phyloP scores from a whole-genome alignment of 2,329 filamentous ascomycete species.

The Colletotrichum phormii region DNA sequence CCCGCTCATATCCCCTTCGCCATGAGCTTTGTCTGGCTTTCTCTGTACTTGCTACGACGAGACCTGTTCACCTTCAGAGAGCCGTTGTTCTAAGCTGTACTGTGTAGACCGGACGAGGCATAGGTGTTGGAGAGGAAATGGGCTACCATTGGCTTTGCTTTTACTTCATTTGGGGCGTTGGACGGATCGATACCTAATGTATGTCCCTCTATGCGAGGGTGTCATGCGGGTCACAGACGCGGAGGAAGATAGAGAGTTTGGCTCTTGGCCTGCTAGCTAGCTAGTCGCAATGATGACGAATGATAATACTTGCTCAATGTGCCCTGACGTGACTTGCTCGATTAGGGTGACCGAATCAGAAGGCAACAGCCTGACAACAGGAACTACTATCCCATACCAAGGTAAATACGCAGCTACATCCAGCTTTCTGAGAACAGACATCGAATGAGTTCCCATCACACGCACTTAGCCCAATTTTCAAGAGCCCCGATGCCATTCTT shows the following conservation, averaged over 20 bases:
- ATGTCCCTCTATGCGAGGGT: slow-evolving; percentile 18
- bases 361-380: too few relatives aligned
- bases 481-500: too few relatives aligned
- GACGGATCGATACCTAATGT: slow-evolving; percentile 28
- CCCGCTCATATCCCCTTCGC: background rate
- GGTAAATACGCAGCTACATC: too few relatives aligned
- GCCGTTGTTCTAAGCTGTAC: background rate
- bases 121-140: background rate
- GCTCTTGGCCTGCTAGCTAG: slow-evolving; percentile 15
- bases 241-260: slow-evolving; percentile 33
- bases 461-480: too few relatives aligned
- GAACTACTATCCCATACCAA: too few relatives aligned
- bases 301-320: background rate
- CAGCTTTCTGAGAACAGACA: too few relatives aligned
- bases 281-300: slow-evolving; percentile 17
- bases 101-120: background rate
- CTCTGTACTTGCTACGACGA: background rate
- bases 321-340: background rate
- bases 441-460: too few relatives aligned
- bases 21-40: background rate
- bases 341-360: too few relatives aligned
- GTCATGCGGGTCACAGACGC: slow-evolving; percentile 30
- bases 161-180: slow-evolving; percentile 29
- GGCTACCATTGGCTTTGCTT: slow-evolving; percentile 22
- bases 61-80: background rate